A percentile compares a stretch with the other conserved stretches of the same genome.
Evolutionary conservation across 1,284 basidiomycete genomes (phyloP).

Genomic region (Porogramme epimiltina): DNA sequence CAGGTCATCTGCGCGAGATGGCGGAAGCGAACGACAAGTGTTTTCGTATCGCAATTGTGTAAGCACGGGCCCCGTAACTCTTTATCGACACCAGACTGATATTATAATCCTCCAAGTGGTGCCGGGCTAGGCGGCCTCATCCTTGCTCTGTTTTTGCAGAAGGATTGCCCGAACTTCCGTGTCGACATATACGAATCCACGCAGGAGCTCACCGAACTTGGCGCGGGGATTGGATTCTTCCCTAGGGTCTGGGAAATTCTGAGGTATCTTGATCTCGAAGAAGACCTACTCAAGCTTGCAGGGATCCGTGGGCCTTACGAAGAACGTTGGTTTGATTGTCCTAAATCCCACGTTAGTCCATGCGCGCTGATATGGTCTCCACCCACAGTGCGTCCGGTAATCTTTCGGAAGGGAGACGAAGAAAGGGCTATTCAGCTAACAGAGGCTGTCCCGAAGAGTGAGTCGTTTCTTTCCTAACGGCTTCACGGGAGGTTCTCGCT

Average conservation of each 20-base stretch:
- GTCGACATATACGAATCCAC: slow-evolving; percentile 45
- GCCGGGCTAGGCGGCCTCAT: slow-evolving; percentile 40
- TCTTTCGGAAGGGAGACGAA: slow-evolving; percentile 16
- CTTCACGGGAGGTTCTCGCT: too few species aligned
- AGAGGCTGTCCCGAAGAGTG: background rate
- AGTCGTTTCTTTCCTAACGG: too few species aligned
- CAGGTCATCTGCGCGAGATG: too few species aligned
- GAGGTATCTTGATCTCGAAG: slow-evolving; percentile 24
- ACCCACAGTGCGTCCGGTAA: background rate
- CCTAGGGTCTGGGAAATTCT: slow-evolving; percentile 28
- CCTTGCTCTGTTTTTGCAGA: slow-evolving; percentile 37
- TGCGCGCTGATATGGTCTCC: too few species aligned
- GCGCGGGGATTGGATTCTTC: slow-evolving; percentile 39
- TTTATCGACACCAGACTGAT: background rate
- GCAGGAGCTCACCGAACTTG: slow-evolving; percentile 39
- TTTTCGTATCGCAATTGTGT: background rate
- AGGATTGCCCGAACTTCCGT: slow-evolving; percentile 35
- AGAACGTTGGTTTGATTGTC: too few species aligned
- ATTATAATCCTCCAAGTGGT: slow-evolving; percentile 28
- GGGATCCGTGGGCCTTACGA: background rate
- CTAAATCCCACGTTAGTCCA: background rate
- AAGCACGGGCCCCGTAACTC: background rate
- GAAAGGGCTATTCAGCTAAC: background rate
- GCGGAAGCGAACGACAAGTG: too few species aligned
- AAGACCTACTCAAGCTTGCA: slow-evolving; percentile 9